These are phyloP conservation scores for Talaromyces proteolyticus DNA, from an alignment of 495 filamentous ascomycete species.

Conservation along the genomic window DNA sequence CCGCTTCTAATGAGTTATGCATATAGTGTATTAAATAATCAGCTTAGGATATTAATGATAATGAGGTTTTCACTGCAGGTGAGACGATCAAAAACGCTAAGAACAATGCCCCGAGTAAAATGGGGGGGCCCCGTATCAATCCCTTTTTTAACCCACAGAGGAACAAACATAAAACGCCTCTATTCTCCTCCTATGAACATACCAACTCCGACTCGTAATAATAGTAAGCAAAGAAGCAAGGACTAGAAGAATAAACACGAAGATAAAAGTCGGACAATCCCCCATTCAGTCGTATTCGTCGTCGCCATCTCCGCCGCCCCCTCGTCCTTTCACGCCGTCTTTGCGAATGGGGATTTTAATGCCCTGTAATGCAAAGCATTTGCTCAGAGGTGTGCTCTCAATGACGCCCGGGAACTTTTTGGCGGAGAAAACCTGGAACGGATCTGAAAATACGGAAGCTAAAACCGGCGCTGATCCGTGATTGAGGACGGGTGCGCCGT, in stretches of 20 bases:
- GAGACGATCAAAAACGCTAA: too few species aligned
- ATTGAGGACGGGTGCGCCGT: constrained; percentile 54
- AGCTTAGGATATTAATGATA: too few species aligned
- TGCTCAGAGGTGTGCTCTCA: constrained; percentile 88
- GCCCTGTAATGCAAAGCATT: constrained; percentile 90
- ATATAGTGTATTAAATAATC: too few species aligned
- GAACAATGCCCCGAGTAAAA: too few species aligned
- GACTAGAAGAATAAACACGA: background rate
- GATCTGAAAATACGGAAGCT: constrained; percentile 80
- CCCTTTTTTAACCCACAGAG: too few species aligned
- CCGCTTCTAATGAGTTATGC: too few species aligned
- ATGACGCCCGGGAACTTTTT: constrained; percentile 99
- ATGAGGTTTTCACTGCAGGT: too few species aligned
- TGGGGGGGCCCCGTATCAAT: too few species aligned
- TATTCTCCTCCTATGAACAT: too few species aligned
- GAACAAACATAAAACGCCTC: too few species aligned
- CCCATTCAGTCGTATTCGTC: constrained; percentile 34
- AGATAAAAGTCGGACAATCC: background rate
- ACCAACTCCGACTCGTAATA: background rate
- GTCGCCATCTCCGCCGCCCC: constrained; percentile 58
- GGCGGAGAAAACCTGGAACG: constrained; percentile 90
- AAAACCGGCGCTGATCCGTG: constrained; percentile 77
- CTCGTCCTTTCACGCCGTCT: constrained; percentile 63
- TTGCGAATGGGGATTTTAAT: constrained; percentile 95
- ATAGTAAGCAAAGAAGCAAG: background rate